Evolutionary conservation across 1,139 yeast genomes (phyloP).

Genomic region (Dujonia santamariae): DNA sequence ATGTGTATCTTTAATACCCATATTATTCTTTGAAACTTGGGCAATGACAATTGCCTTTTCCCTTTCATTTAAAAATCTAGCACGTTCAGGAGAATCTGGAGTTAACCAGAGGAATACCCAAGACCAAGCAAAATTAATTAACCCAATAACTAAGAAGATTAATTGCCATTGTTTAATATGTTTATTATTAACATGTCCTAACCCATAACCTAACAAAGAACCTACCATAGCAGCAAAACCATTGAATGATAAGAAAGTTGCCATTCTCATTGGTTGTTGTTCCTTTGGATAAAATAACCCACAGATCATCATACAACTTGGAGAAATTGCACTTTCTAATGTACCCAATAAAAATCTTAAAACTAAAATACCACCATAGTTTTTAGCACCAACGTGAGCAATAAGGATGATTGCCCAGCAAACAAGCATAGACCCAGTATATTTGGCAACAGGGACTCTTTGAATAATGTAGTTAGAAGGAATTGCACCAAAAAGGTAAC

Average conservation of each 20-base stretch:
- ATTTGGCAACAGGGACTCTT: conserved; percentile 52
- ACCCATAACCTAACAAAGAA: conserved; percentile 29
- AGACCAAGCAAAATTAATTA: conserved; percentile 28
- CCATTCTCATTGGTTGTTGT: conserved; percentile 36
- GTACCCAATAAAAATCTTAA: conserved; percentile 44
- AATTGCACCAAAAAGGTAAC: conserved; percentile 48
- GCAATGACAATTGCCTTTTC: conserved; percentile 28
- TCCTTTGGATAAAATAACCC: conserved; percentile 19
- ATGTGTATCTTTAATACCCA: conserved; percentile 21
- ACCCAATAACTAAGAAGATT: conserved; percentile 46
- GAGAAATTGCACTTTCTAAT: conserved; percentile 35
- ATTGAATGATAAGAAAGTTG: conserved; percentile 25
- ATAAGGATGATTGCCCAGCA: conserved; percentile 52
- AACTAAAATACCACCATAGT: conserved; percentile 48
- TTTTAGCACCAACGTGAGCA: conserved; percentile 42
- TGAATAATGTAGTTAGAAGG: conserved; percentile 54
- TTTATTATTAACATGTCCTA: conserved; percentile 27
- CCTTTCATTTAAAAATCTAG: conserved; percentile 34
- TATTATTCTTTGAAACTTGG: conserved; percentile 22
- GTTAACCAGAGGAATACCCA: conserved; percentile 18
- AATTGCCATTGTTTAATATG: conserved; percentile 23
- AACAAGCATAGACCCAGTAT: conserved; percentile 40
- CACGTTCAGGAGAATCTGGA: conserved; percentile 44
- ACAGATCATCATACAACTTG: conserved; percentile 26
- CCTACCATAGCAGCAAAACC: conserved; percentile 32